Base-by-base conservation (phyloP, 208 protist genomes). In the Balamuthia mandrillaris region DNA sequence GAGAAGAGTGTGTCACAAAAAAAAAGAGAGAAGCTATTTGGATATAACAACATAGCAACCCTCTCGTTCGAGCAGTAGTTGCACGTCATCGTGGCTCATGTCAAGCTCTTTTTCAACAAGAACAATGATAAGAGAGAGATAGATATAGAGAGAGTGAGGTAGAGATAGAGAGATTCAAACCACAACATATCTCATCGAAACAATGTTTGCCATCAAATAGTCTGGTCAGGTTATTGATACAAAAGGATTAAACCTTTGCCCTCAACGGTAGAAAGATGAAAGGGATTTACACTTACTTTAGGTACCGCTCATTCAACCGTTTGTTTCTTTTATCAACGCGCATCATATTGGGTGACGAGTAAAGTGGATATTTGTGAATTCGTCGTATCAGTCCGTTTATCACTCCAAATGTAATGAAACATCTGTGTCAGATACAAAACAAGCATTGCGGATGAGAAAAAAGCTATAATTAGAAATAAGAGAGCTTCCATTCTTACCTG, bases 351-450 rank as follows among this genome's bases (percentile, higher is more conserved):
- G 70, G 70, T 29, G 70, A 49, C 27, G 70, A 79, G 70, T 79
- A 79, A n/a, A 68, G 52, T 31, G 77, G 77, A 39, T 84, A 84
- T 45, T 70, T 65, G 60, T 84, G 77, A 16, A 84, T 37, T 77
- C 77, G 77, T 33, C 77, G 52, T 42, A 84, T 37, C n/a, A 84
- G 56, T 0, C 60, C 60, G 54, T 84, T 84, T 27, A 84, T 68
- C 42, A 84, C n/a, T 2, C 77, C 77, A 42, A 84, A 84, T 5
- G 77, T 84, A 7, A 84, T 56, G 39, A 84, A 6, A 7, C 37
- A 0, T 47, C 72, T 81, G 58, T 14, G 27, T 0, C 1, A 3
- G 37, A n/a, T n/a, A n/a, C n/a, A n/a, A n/a, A n/a, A n/a, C 37
- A 49, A 41, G 16, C 24, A 18, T 77, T 0, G 0, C 2, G 37